A percentile compares a stretch with the other conserved stretches of the same genome.
Evolutionary conservation across 106 monocot species (phyloP).

Genomic region (Hemerocallis citrina): DNA sequence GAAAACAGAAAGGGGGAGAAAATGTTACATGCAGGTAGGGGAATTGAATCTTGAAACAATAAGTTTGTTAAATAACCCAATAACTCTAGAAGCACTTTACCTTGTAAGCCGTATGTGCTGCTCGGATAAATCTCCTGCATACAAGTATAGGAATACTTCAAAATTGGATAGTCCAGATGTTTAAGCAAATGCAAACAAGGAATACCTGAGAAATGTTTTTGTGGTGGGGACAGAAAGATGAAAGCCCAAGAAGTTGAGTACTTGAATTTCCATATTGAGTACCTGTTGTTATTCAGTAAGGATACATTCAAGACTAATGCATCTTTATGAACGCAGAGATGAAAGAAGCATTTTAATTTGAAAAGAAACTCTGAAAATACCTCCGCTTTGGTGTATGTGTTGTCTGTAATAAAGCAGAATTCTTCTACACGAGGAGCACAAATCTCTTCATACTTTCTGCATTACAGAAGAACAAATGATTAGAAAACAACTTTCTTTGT

Average conservation of each 20-base stretch:
- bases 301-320: background rate
- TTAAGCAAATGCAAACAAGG: background rate
- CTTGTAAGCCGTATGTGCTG: constrained; percentile 58
- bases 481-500: background rate
- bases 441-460: constrained; percentile 44
- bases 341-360: background rate
- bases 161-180: background rate
- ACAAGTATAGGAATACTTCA: background rate
- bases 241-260: constrained; percentile 51
- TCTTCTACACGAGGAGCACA: constrained; percentile 41
- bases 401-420: constrained; percentile 53
- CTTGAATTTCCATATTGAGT: constrained; percentile 64
- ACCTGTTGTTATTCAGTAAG: constrained; percentile 42
- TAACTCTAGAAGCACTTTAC: too few species aligned
- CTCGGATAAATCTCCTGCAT: constrained; percentile 83
- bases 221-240: constrained; percentile 67
- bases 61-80: too few species aligned
- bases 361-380: constrained; percentile 3
- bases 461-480: background rate
- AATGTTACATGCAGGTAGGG: background rate
- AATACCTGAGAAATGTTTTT: constrained; percentile 95
- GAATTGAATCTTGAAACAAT: background rate
- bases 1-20: background rate
- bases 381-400: constrained; percentile 41
- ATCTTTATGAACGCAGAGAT: background rate